Evolutionary conservation across 345 rosid genomes (phyloP), one percentile per base, ranked within the genome.

Genomic region (Microcos paniculata): DNA sequence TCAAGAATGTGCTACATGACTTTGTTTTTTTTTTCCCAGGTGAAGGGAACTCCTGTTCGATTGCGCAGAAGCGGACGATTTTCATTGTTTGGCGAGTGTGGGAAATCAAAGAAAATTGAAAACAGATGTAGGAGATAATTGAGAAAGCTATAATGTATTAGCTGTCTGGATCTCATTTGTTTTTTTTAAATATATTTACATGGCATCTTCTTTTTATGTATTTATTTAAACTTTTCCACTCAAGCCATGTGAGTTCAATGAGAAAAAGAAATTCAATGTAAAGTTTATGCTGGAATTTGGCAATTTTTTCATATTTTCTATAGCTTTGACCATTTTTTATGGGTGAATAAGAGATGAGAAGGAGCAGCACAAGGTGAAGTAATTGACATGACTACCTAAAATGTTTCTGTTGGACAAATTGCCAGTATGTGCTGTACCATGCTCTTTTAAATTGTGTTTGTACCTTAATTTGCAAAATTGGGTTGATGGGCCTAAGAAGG

Each of bases 71-170:
- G 79, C 9, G 80, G 91, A 21, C 76, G 83, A 24, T 83, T 92
- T 79, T 80, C 91, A 28, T 71, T 96, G 82, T 93, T 96, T 80
- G 89, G 88, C 26, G 88, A 85, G 72, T 88, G 92, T 73, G 83
- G 79, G 57, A 91, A 87, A 91, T 80, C 89, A 40, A 93, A 89
- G 85, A 88, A 83, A 81, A 40, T 82, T 18, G 89, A 84, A 48
- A 84, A 84, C 81, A 88, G 82, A 76, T 71, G 57, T 28, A 84
- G 82, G 82, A 87, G 83, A 85, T 89, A 71, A 86, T 18, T 19
- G 30, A 74, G 74, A 77, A 76, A 52, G 67, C 55, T 56, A 35
- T 73, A 49, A 72, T 30, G 45, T 65, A 72, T 48, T 18, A 18
- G 11, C 58, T 49, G 49, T 69, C 72, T 10, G 30, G 53, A 3